phyloP scores from a whole-genome alignment of 2,329 filamentous ascomycete species.

The Botrytis deweyae region DNA sequence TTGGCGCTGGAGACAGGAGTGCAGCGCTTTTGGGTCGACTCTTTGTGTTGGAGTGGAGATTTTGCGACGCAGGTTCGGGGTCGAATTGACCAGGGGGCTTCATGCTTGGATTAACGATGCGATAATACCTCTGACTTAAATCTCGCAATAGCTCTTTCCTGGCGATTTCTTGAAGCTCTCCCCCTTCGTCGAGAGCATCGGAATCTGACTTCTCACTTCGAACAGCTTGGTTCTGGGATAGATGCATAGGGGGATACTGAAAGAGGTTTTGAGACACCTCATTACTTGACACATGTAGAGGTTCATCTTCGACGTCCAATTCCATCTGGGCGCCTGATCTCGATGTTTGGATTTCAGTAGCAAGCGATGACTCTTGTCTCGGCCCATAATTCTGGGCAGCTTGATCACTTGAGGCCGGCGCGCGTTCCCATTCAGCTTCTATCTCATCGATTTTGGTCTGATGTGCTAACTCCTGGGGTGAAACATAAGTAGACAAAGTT shows the following conservation, averaged over 20 bases:
- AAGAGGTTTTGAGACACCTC: not conserved
- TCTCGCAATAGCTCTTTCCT: accelerated
- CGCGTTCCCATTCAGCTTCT: not conserved
- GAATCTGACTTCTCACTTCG: not conserved
- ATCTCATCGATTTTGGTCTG: accelerated
- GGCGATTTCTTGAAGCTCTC: accelerated
- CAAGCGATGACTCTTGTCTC: not conserved
- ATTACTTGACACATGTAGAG: not conserved
- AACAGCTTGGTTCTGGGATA: not conserved
- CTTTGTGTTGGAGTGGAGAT: not conserved
- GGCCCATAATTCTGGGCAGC: not conserved
- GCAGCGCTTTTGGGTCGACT: not conserved
- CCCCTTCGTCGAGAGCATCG: not conserved
- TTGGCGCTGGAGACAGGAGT: not conserved
- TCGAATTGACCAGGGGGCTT: not conserved
- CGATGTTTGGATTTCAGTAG: not conserved
- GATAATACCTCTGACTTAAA: accelerated
- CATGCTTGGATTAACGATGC: accelerated
- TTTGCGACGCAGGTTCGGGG: not conserved
- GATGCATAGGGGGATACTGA: accelerated
- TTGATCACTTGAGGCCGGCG: not conserved
- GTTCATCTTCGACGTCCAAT: not conserved
- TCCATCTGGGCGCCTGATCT: not conserved
- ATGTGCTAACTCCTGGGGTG: accelerated
- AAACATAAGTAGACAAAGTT: not conserved